These are phyloP conservation scores for Colletotrichum sojae DNA, from an alignment of 2,329 filamentous ascomycete species.

Conservation along the genomic window DNA sequence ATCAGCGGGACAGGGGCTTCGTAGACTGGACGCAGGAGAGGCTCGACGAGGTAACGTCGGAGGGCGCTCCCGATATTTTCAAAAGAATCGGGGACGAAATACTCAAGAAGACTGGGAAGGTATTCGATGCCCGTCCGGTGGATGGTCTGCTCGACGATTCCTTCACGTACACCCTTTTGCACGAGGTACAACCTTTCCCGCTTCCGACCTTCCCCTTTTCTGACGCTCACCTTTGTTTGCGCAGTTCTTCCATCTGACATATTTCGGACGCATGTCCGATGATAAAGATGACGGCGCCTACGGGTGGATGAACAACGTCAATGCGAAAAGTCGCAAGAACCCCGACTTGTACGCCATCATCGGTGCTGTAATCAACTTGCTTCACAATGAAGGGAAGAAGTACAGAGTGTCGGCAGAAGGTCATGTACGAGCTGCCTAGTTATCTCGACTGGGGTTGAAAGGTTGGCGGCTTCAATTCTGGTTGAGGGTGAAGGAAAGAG, in stretches of 20 bases:
- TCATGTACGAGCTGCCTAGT: no score
- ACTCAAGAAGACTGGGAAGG: no score
- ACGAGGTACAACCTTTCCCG: not conserved
- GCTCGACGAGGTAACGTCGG: not conserved
- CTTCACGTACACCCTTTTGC: not conserved
- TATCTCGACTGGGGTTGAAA: no score
- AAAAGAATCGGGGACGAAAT: not conserved
- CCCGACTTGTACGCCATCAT: slow-evolving; percentile 3
- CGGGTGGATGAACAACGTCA: not conserved
- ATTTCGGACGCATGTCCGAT: not conserved
- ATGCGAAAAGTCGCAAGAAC: not conserved
- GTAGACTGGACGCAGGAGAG: not conserved
- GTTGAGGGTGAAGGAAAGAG: no score
- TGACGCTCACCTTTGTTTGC: not conserved
- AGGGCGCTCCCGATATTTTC: not conserved
- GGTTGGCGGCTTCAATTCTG: no score
- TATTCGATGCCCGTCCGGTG: no score
- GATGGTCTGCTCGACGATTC: not conserved
- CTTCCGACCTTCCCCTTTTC: no score
- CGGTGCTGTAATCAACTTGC: slow-evolving; percentile 2
- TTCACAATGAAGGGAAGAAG: not conserved
- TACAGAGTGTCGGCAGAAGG: not conserved
- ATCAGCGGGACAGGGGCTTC: not conserved
- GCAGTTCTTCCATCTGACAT: not conserved
- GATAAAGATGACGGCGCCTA: not conserved